Evolutionary conservation across 2,329 filamentous ascomycete genomes (phyloP), one percentile per base, ranked within the genome.

Genomic region (Cadophora sp.): DNA sequence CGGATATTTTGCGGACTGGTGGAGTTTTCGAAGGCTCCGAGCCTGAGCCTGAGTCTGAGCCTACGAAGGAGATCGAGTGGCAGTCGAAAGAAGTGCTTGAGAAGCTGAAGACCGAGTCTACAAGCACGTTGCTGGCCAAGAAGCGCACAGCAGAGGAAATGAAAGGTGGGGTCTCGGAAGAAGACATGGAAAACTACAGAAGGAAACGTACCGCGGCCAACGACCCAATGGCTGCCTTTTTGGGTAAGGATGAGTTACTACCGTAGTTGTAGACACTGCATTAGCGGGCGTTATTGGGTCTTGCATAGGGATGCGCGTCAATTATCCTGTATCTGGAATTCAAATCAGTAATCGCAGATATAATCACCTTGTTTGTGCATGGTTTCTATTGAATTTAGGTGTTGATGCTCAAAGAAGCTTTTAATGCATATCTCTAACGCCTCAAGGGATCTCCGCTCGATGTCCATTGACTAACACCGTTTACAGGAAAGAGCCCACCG

Each of bases 111-210:
- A 76, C 73, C 1, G 76, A 74, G 46, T 69, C 66, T 46, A 65
- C 72, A n/a, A 71, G 62, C 19, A 53, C 67, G 43, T 74, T 71
- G 61, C 74, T 72, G 43, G 77, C 79, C 31, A 92, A 89, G 78
- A 95, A 97, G 79, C 86, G 94, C 55, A 92, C 91, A 0, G 81
- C 93, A 34, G 89, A 92, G 65, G 92, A 97, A 77, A 90, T 97
- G 85, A 88, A 91, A 74, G 88, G 87, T 26, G 92, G 91, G 0
- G 86, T 96, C 14, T 90, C 90, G 0, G 93, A 97, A 76, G 92
- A 91, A 66, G 93, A 97, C 73, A 86, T 97, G 82, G 94, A 97
- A 67, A 89, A 91, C 68, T 97, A 97, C 79, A 88, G 93, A 74
- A 87, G 88, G 73, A 94, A 93, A 78, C 85, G 90, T 71, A 87